Evolutionary conservation across 306 rosid genomes (phyloP).

Genomic region (Elaeagnus macrophylla): DNA sequence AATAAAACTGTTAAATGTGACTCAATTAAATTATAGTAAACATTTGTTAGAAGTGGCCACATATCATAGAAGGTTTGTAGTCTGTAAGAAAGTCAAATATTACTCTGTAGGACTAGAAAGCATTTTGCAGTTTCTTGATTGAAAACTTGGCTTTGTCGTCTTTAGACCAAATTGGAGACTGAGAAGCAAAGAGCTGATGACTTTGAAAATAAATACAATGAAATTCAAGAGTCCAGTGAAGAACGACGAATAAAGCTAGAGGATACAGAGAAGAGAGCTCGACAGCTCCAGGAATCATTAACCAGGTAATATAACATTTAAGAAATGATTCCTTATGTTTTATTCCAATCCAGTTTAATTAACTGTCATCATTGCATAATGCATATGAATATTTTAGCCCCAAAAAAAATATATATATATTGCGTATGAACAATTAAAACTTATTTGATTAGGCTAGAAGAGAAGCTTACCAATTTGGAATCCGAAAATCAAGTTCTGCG

Average conservation of each 20-base stretch:
- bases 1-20: no score
- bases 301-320: constrained; percentile 43
- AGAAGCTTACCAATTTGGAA: constrained; percentile 68
- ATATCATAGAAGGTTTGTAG: no score
- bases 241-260: constrained; percentile 43
- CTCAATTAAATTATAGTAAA: no score
- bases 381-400: no score
- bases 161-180: constrained; percentile 43
- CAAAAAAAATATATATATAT: no score
- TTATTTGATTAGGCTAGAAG: constrained; percentile 69
- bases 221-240: constrained; percentile 41
- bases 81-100: no score
- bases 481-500: constrained; percentile 85
- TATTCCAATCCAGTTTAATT: no score
- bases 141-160: constrained; percentile 15
- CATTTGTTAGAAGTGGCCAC: no score
- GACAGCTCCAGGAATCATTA: constrained; percentile 65
- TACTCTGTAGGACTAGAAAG: no score
- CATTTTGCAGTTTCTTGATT: not conserved
- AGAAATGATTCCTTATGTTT: no score
- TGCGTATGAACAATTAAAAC: constrained; percentile 5
- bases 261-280: constrained; percentile 66
- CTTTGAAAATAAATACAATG: constrained; percentile 49
- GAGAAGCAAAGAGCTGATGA: constrained; percentile 53
- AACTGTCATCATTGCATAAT: no score